These are phyloP conservation scores for Besnoitia besnoiti DNA, from an alignment of 169 alveolate genomes.

Conservation along the genomic window DNA sequence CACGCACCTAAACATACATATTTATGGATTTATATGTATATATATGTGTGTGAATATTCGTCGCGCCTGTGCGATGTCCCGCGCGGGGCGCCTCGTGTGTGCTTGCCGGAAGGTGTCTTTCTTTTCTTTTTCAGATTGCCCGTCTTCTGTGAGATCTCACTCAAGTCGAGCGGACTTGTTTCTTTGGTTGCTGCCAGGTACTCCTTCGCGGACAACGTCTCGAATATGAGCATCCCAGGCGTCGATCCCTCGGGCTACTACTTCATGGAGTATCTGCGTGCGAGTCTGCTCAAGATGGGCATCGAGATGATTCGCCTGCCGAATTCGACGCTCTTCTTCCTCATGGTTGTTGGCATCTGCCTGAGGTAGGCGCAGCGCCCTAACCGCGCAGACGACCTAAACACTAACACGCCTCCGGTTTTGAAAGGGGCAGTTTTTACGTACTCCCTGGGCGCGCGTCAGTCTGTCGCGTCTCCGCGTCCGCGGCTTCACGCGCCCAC, in stretches of 20 bases:
- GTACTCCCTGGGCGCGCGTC: too few relatives aligned
- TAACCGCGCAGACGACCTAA: background rate
- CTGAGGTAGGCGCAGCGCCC: conserved; percentile 68
- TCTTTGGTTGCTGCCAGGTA: conserved; percentile 65
- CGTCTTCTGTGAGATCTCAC: too few relatives aligned
- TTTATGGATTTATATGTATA: too few relatives aligned
- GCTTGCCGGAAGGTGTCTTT: too few relatives aligned
- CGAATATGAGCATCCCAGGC: conserved; percentile 78
- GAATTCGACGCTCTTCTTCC: conserved; percentile 73
- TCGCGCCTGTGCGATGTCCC: too few relatives aligned
- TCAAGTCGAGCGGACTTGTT: too few relatives aligned
- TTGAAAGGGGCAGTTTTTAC: too few relatives aligned
- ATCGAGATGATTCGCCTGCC: conserved; percentile 80
- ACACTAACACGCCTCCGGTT: background rate
- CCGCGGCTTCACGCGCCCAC: too few relatives aligned
- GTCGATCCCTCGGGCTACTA: conserved; percentile 81
- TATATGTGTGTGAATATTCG: too few relatives aligned
- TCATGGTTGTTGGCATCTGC: conserved; percentile 70
- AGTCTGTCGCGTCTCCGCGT: too few relatives aligned
- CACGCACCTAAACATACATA: background rate
- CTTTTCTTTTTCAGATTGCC: too few relatives aligned
- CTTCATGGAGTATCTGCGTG: conserved; percentile 84
- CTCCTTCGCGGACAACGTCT: conserved; percentile 81
- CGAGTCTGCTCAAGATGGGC: conserved; percentile 76
- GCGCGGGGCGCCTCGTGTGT: too few relatives aligned